phyloP scores from a whole-genome alignment of 768 basidiomycete genomes.

The Lentinula aciculospora region DNA sequence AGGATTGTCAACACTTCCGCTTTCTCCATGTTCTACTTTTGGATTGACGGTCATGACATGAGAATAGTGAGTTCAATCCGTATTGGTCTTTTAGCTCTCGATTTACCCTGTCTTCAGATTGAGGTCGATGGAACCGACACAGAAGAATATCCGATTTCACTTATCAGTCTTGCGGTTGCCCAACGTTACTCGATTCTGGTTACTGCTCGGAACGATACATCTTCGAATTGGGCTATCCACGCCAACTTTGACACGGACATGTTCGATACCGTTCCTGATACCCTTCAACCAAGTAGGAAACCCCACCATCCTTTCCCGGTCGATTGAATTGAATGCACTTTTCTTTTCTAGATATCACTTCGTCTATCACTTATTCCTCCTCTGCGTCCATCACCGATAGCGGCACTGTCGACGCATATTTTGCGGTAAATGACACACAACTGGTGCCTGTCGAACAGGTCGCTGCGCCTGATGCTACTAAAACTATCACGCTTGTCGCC shows the following conservation, averaged over 20 bases:
- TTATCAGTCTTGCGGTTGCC: conserved; percentile 73
- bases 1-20: conserved; percentile 82
- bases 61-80: conserved; percentile 28
- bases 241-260: conserved; percentile 86
- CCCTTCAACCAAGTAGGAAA: conserved; percentile 66
- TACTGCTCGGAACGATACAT: conserved; percentile 81
- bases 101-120: conserved; percentile 26
- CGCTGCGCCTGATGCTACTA: conserved; percentile 45
- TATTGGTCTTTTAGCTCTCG: not conserved
- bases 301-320: not conserved
- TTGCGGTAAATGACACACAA: conserved; percentile 57
- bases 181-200: conserved; percentile 94
- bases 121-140: conserved; percentile 85
- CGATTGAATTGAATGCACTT: not conserved
- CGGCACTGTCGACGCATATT: conserved; percentile 51
- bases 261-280: conserved; percentile 79
- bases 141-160: conserved; percentile 64
- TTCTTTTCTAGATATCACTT: conserved; percentile 59
- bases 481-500: conserved; percentile 64
- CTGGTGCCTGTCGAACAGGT: conserved; percentile 58
- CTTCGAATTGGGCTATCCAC: conserved; percentile 83
- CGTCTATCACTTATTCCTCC: conserved; percentile 71
- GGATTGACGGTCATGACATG: conserved; percentile 89
- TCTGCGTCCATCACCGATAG: conserved; percentile 46
- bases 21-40: conserved; percentile 74